Conservation (phyloP, 2,329 filamentous ascomycete genomes). For the Sphaerulina musiva region DNA sequence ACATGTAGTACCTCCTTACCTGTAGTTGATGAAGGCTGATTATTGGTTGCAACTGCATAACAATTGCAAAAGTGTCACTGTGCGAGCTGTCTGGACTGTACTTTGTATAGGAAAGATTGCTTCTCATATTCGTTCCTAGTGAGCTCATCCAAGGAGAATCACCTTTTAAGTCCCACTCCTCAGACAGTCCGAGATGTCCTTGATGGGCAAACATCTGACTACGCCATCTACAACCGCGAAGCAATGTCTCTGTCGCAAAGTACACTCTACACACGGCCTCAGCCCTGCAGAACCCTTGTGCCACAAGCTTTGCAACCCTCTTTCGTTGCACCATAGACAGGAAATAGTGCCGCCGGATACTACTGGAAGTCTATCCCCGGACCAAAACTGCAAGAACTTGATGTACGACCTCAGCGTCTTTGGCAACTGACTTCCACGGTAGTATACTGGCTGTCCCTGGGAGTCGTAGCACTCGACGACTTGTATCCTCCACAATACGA, state of each 20-base stretch:
- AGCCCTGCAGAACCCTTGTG: constrained; percentile 1
- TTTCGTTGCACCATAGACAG: constrained; percentile 2
- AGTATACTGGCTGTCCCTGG: constrained; percentile 1
- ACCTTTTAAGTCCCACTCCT: neutral
- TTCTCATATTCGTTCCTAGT: neutral
- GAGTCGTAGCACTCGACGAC: constrained; percentile 2
- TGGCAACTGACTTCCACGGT: constrained; percentile 2
- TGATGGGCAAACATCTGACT: neutral
- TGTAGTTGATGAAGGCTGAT: neutral
- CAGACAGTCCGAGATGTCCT: neutral
- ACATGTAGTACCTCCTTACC: neutral
- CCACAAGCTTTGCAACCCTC: neutral
- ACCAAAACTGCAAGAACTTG: constrained; percentile 9
- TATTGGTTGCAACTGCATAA: neutral
- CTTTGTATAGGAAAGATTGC: neutral
- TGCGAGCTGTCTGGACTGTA: neutral
- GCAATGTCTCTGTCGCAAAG: constrained; percentile 2
- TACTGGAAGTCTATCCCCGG: neutral
- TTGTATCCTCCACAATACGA: constrained; percentile 4
- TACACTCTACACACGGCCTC: constrained; percentile 3
- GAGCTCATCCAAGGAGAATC: neutral
- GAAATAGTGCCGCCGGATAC: neutral
- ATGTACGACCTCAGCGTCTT: constrained; percentile 3
- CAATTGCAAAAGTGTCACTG: neutral
- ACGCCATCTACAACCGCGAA: neutral